These are phyloP conservation scores for Themeda triandra DNA, from an alignment of 176 grass and related monocot species.

Conservation along the genomic window DNA sequence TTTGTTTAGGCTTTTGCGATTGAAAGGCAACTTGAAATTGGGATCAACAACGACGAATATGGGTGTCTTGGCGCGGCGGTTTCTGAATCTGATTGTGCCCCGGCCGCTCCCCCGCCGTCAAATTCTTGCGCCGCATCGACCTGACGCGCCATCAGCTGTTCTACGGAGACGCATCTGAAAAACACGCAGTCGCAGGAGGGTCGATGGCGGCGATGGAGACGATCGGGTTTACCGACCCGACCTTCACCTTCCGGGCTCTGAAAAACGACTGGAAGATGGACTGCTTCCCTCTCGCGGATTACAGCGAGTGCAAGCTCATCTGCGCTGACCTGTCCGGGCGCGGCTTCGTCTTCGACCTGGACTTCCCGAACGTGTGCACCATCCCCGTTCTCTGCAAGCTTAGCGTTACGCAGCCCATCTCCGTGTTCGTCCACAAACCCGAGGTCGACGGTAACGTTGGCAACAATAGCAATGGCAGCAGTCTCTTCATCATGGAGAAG, in stretches of 20 bases:
- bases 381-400: not conserved
- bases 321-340: not conserved
- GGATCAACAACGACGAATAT: too few species aligned
- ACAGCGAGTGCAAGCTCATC: not conserved
- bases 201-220: not conserved
- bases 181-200: too few species aligned
- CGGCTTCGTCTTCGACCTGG: not conserved
- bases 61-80: not conserved
- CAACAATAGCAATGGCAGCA: not conserved
- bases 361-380: not conserved
- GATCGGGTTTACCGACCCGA: not conserved
- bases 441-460: fast-evolving
- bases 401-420: not conserved
- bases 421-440: not conserved
- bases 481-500: not conserved
- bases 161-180: too few species aligned
- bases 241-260: not conserved
- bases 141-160: not conserved
- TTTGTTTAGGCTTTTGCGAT: too few species aligned
- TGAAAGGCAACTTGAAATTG: too few species aligned
- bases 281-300: not conserved
- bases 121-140: not conserved
- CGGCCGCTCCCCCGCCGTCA: not conserved
- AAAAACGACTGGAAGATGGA: not conserved
- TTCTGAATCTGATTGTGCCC: conserved; percentile 1